A percentile compares a stretch with the other conserved stretches of the same genome.
phyloP scores from a whole-genome alignment of 2,329 filamentous ascomycete species.

The Aspergillus oerlinghausenensis region DNA sequence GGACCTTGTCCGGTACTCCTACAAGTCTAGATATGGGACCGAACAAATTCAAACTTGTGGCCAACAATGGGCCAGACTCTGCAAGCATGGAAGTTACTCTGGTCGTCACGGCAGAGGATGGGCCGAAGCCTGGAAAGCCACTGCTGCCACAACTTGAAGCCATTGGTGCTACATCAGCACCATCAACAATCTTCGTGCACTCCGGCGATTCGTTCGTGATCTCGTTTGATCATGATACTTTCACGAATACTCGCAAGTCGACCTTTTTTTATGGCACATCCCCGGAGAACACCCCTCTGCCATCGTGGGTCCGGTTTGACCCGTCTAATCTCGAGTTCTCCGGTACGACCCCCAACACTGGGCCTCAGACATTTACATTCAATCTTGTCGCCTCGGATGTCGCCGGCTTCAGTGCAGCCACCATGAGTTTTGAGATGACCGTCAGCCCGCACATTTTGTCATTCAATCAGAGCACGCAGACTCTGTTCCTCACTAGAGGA shows the following conservation, averaged over 20 bases:
- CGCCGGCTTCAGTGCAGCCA: slow-evolving; percentile 67
- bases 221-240: slow-evolving; percentile 65
- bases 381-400: slow-evolving; percentile 74
- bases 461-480: slow-evolving; percentile 55
- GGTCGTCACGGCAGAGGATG: slow-evolving; percentile 56
- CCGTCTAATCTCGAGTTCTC: slow-evolving; percentile 59
- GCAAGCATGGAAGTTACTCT: slow-evolving; percentile 63
- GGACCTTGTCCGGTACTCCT: slow-evolving; percentile 69
- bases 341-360: slow-evolving; percentile 64
- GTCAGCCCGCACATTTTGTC: slow-evolving; percentile 67
- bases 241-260: slow-evolving; percentile 52
- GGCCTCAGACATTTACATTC: slow-evolving; percentile 68
- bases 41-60: slow-evolving; percentile 61
- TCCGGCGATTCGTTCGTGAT: slow-evolving; percentile 57
- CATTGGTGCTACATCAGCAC: slow-evolving; percentile 34
- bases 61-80: slow-evolving; percentile 62
- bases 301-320: slow-evolving; percentile 80
- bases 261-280: slow-evolving; percentile 73
- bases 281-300: slow-evolving; percentile 72
- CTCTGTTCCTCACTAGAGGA: slow-evolving; percentile 55
- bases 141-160: slow-evolving; percentile 34
- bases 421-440: slow-evolving; percentile 64
- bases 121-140: slow-evolving; percentile 31
- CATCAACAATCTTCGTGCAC: slow-evolving; percentile 35
- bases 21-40: slow-evolving; percentile 53